Evolutionary conservation across 2,329 filamentous ascomycete species (phyloP).

Genomic region (Xylariaceae sp.): DNA sequence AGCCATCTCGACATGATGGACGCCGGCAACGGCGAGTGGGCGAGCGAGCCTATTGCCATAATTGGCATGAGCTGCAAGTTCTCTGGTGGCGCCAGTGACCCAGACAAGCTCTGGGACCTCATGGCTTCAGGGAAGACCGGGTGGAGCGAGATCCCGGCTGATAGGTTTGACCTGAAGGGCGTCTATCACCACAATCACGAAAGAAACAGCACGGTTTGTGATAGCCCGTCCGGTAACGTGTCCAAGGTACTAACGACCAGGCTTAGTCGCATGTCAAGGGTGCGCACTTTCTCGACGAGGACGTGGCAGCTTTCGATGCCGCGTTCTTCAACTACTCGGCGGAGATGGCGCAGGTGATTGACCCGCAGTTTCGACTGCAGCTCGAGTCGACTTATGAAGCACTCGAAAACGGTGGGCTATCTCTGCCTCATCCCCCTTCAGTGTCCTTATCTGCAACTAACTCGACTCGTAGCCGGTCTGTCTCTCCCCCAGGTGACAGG

Average conservation of each 20-base stretch:
- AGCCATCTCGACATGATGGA: no score
- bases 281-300: slow-evolving; percentile 23
- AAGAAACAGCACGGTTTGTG: slow-evolving; percentile 25
- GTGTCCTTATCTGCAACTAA: slow-evolving; percentile 18
- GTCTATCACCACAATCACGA: slow-evolving; percentile 24
- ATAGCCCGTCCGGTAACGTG: no score
- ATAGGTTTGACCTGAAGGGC: slow-evolving; percentile 18
- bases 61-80: slow-evolving; percentile 24
- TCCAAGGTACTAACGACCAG: not conserved
- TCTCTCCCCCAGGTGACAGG: slow-evolving; percentile 10
- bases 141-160: slow-evolving; percentile 18
- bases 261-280: slow-evolving; percentile 18
- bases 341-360: slow-evolving; percentile 26
- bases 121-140: slow-evolving; percentile 18
- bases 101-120: slow-evolving; percentile 21
- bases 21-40: no score
- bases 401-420: slow-evolving; percentile 22
- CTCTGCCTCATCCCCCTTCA: slow-evolving; percentile 22
- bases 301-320: slow-evolving; percentile 23
- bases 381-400: slow-evolving; percentile 29
- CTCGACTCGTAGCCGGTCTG: slow-evolving; percentile 25
- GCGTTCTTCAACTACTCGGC: slow-evolving; percentile 28
- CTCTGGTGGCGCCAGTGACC: slow-evolving; percentile 18
- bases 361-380: slow-evolving; percentile 25
- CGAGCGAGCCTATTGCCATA: slow-evolving; percentile 25